Evolutionary conservation across 1,284 basidiomycete species (phyloP), one percentile per base, ranked within the genome.

Genomic region (Sporisorium scitamineum): DNA sequence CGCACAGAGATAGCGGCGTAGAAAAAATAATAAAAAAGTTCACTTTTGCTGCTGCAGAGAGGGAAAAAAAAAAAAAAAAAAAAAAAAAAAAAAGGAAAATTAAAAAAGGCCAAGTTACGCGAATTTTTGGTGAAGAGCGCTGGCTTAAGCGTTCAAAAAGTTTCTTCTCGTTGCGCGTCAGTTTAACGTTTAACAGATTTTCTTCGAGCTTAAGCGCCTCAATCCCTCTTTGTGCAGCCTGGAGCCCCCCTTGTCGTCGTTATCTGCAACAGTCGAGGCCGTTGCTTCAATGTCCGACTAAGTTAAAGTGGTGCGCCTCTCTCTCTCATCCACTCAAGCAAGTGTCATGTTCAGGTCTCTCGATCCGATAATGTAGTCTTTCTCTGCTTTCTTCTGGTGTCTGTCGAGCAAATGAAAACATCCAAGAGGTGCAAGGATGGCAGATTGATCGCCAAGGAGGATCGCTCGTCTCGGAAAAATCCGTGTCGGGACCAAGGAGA

Each of bases 121-220:
- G n/a, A n/a, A n/a, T 31, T 52, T 8, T 20, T 14, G 13, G 10
- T 41, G 20, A 24, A 48, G 16, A 27, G 18, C 13, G 22, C 51
- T 22, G 51, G 32, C 51, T 22, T 20, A 20, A 6, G 13, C 34
- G 22, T 11, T 39, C 3, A 37, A 29, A 31, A 39, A 48, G 41
- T 44, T n/a, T 70, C 67, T 70, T 70, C 67, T 56, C 27, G 47
- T 48, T 70, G 41, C 42, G 67, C 61, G 67, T 70, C 67, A 64
- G 48, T 11, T 22, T 48, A 56, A 42, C 6, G 16, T 22, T 34
- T 55, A 22, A 55, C 51, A 64, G 8, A 14, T 34, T 3, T 14
- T 13, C 37, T 42, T 27, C 41, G 32, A 22, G 42, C 31, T 41
- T 41, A 22, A 29, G 13, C 14, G 24, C 34, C 24, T 29, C 27